These are phyloP conservation scores for Tulasnella sp. DNA, from an alignment of 768 basidiomycete genomes.

Conservation along the genomic window DNA sequence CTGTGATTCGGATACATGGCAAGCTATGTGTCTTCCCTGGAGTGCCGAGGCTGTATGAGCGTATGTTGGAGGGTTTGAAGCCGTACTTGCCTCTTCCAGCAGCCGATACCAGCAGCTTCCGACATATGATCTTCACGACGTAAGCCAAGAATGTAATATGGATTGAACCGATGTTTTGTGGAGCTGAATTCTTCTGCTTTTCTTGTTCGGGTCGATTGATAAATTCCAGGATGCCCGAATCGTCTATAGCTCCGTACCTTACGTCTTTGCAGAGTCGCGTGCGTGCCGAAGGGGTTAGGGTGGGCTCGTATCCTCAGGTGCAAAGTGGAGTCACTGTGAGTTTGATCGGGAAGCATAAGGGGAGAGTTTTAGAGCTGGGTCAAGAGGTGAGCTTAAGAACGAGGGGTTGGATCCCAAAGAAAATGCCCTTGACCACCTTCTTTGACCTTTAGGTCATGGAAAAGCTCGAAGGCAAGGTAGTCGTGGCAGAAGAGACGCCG, in stretches of 20 bases:
- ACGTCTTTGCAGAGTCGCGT: constrained; percentile 65
- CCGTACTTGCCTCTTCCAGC: constrained; percentile 65
- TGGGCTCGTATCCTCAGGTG: constrained; percentile 66
- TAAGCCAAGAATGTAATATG: too few relatives aligned
- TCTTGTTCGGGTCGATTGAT: neutral
- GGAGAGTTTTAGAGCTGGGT: constrained; percentile 27
- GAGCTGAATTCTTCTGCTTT: too few relatives aligned
- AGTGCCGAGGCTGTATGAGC: constrained; percentile 73
- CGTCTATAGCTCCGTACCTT: constrained; percentile 77
- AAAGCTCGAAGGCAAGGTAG: too few relatives aligned
- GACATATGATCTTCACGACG: constrained; percentile 79
- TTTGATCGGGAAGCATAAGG: constrained; percentile 39
- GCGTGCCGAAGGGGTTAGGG: constrained; percentile 60
- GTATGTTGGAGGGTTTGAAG: constrained; percentile 61
- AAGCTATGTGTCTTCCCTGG: constrained; percentile 90
- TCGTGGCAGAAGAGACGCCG: too few relatives aligned
- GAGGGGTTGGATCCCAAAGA: too few relatives aligned
- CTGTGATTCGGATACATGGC: constrained; percentile 72
- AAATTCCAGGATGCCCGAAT: constrained; percentile 68
- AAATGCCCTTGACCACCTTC: too few relatives aligned
- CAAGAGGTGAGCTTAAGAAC: constrained; percentile 27
- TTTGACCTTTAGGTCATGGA: too few relatives aligned
- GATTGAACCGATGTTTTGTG: too few relatives aligned
- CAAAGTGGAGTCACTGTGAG: constrained; percentile 56
- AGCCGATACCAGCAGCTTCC: constrained; percentile 55